phyloP scores from a whole-genome alignment of 2,329 filamentous ascomycete species.

The Fusarium xyrophilum region DNA sequence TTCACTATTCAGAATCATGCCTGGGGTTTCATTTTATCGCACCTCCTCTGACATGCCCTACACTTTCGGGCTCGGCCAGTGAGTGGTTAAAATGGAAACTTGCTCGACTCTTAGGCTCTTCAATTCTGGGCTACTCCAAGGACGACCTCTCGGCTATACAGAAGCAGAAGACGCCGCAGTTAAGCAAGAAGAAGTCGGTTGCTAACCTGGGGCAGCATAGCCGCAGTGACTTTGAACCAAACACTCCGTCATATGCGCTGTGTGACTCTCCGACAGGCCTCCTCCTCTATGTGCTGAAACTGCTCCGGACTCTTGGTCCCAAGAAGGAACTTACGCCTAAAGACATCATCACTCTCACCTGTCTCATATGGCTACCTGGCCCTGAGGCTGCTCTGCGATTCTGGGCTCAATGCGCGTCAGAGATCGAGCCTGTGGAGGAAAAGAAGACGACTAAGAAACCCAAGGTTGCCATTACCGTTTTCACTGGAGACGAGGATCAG shows the following conservation, averaged over 20 bases:
- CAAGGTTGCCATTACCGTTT: slow-evolving; percentile 57
- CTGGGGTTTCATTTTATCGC: slow-evolving; percentile 67
- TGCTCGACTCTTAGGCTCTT: slow-evolving; percentile 56
- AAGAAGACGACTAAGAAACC: slow-evolving; percentile 44
- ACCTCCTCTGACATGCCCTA: slow-evolving; percentile 61
- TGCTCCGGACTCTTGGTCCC: slow-evolving; percentile 52
- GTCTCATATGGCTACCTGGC: slow-evolving; percentile 71
- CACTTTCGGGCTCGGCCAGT: slow-evolving; percentile 50
- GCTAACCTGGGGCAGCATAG: slow-evolving; percentile 43
- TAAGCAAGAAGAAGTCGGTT: slow-evolving; percentile 12
- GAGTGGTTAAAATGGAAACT: slow-evolving; percentile 64
- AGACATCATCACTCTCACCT: slow-evolving; percentile 66
- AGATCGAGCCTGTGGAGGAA: slow-evolving; percentile 42
- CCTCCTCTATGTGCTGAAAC: slow-evolving; percentile 60
- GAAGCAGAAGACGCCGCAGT: slow-evolving; percentile 28
- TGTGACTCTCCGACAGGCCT: slow-evolving; percentile 68
- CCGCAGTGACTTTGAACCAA: slow-evolving; percentile 53
- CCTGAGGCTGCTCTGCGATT: slow-evolving; percentile 67
- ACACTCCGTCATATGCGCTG: slow-evolving; percentile 65
- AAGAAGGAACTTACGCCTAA: slow-evolving; percentile 53
- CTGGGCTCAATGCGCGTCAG: slow-evolving; percentile 56
- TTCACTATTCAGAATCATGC: slow-evolving; percentile 57
- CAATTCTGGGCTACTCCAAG: slow-evolving; percentile 63
- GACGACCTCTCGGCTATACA: slow-evolving; percentile 58
- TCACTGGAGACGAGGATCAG: slow-evolving; percentile 47